Conservation (phyloP, 768 basidiomycete genomes). For the Leucocoprinus leucothites region DNA sequence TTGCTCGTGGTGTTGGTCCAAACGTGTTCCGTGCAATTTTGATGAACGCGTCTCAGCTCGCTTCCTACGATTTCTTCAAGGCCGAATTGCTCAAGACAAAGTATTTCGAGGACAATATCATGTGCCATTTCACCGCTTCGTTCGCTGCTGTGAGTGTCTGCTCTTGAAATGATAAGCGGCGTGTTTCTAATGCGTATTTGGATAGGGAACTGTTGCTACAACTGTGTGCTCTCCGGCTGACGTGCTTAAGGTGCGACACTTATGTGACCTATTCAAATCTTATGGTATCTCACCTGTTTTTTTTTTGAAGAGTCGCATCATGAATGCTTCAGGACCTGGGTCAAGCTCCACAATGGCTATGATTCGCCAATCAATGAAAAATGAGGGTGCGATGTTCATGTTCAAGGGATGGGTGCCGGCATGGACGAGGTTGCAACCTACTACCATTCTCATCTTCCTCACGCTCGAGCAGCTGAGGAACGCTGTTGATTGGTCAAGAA, state of each 20-base stretch:
- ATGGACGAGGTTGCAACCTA: constrained; percentile 83
- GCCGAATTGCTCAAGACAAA: constrained; percentile 67
- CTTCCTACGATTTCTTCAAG: constrained; percentile 95
- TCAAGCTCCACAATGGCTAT: constrained; percentile 70
- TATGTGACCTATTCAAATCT: background rate
- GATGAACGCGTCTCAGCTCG: constrained; percentile 92
- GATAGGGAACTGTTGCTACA: constrained; percentile 81
- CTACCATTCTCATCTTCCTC: constrained; percentile 85
- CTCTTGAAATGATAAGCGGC: background rate
- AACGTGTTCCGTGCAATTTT: constrained; percentile 84
- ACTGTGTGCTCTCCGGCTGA: constrained; percentile 89
- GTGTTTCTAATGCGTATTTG: background rate
- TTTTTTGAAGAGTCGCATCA: constrained; percentile 64
- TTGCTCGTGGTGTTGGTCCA: constrained; percentile 74
- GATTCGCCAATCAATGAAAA: constrained; percentile 63
- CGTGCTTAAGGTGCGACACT: constrained; percentile 62
- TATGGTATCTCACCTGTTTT: background rate
- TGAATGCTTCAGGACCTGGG: constrained; percentile 85
- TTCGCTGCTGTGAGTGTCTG: constrained; percentile 68
- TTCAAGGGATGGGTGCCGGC: constrained; percentile 92
- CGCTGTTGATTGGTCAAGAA: constrained; percentile 57
- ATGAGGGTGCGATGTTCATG: constrained; percentile 86
- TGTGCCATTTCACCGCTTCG: constrained; percentile 80
- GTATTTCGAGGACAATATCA: constrained; percentile 80
- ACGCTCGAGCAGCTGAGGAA: constrained; percentile 82